Base-by-base conservation (phyloP, 2,329 filamentous ascomycete genomes). In the Beauveria sp. region DNA sequence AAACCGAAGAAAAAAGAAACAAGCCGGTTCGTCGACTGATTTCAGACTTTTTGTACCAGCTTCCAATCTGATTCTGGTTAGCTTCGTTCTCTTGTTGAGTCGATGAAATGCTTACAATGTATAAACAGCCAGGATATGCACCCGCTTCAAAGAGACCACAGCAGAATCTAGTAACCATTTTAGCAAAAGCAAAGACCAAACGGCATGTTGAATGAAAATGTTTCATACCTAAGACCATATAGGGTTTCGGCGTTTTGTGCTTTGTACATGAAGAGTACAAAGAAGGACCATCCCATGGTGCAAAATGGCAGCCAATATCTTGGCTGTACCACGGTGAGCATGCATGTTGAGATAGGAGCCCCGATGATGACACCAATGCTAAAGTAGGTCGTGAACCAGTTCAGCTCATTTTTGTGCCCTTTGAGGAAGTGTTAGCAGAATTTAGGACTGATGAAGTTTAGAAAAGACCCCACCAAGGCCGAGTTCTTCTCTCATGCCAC, bases 41-140 rank as follows among this genome's bases (percentile, higher is more conserved):
- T 66, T 87, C 84, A 14, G 78, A 77, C 54, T 77, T 80, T 63
- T 82, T 80, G 67, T 87, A 87, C 83, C 83, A 87, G 1, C 77
- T 83, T 0, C 80, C 83, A 7, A 86, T 75, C 61, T 61, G 7
- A 14, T 2, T 0, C n/a, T 38, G 28, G 9, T 51, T 26, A 50
- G 42, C 10, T 43, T 14, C 1, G 9, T 22, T 24, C 5, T 22
- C 12, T 20, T 8, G 1, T 24, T 1, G 6, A 54, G 24, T 3
- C 3, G 3, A 14, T 6, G 14, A 24, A 38, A n/a, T 54, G 45
- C 48, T 10, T 53, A 62, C 61, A 24, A 82, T 76, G 51, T 80
- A 77, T 51, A 83, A 72, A 49, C 84, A 77, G 28, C 82, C 83
- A 0, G 83, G 82, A 51, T 79, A 82, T 52, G 83, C 83, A 0